These are phyloP conservation scores for Chlorophyllum brunneum DNA, from an alignment of 768 basidiomycete genomes.

Conservation along the genomic window DNA sequence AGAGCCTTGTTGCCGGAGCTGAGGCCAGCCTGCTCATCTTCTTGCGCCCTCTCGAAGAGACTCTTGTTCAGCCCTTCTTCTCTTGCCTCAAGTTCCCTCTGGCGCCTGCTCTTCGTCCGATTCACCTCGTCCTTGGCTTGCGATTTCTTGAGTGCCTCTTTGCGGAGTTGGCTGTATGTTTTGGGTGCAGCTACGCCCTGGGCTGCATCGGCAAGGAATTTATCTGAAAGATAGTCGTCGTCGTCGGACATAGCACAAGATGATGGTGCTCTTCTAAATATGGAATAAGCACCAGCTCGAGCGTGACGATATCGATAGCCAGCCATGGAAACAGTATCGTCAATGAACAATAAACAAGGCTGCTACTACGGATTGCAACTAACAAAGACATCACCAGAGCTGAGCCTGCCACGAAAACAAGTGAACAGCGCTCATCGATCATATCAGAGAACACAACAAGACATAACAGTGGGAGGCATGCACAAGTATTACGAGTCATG, in stretches of 20 bases:
- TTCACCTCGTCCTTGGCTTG: conserved; percentile 67
- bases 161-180: conserved; percentile 70
- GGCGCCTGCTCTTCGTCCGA: conserved; percentile 55
- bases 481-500: conserved; percentile 19
- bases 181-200: conserved; percentile 37
- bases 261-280: conserved; percentile 6
- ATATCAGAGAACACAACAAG: conserved; percentile 21
- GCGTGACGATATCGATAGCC: neutral
- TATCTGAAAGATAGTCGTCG: conserved; percentile 88
- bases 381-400: conserved; percentile 46
- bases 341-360: conserved; percentile 24
- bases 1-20: conserved; percentile 69
- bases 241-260: conserved; percentile 63
- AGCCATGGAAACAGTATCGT: conserved; percentile 22
- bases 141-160: conserved; percentile 55
- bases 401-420: conserved; percentile 25
- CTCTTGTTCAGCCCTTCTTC: conserved; percentile 77
- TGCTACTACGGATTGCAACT: conserved; percentile 23
- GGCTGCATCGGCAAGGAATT: conserved; percentile 56
- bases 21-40: conserved; percentile 52
- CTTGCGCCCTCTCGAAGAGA: conserved; percentile 74
- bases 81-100: conserved; percentile 70
- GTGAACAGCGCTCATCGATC: conserved; percentile 21
- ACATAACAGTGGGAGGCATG: conserved; percentile 18
- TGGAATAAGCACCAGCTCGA: neutral